Evolutionary conservation across 2,329 filamentous ascomycete species (phyloP).

Genomic region (Colletotrichum ledebouriae): DNA sequence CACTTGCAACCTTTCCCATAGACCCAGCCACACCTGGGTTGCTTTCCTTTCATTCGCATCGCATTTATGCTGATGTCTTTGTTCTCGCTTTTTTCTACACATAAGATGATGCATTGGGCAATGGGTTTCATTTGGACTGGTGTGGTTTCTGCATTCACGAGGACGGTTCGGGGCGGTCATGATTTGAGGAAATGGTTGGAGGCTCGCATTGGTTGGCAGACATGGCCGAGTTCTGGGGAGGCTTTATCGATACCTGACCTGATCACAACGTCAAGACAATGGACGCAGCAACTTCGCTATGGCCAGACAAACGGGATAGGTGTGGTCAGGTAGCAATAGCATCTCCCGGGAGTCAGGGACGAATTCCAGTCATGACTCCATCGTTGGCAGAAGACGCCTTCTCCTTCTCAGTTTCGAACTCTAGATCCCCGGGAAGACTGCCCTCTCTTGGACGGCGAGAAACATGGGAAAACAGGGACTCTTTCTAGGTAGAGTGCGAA

Average conservation of each 20-base stretch:
- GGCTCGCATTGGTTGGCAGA: conserved; percentile 20
- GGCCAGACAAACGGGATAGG: neutral
- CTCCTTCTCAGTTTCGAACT: conserved; percentile 26
- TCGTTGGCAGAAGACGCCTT: conserved; percentile 5
- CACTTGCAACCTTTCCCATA: conserved; percentile 20
- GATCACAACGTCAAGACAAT: neutral
- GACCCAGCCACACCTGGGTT: neutral
- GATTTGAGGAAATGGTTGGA: conserved; percentile 30
- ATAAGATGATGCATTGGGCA: conserved; percentile 42
- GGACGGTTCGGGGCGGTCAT: conserved; percentile 14
- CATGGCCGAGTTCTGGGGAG: neutral
- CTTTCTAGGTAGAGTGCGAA: conserved; percentile 34
- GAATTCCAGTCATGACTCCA: neutral
- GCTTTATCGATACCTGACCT: neutral
- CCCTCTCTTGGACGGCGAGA: conserved; percentile 13
- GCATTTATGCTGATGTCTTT: conserved; percentile 15
- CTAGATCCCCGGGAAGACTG: conserved; percentile 9
- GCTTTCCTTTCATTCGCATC: conserved; percentile 13
- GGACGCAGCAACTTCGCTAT: too few relatives aligned
- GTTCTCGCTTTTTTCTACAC: conserved; percentile 29
- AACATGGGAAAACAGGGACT: conserved; percentile 21
- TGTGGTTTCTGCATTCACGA: conserved; percentile 39
- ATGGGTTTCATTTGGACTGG: conserved; percentile 37
- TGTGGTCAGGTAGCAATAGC: neutral
- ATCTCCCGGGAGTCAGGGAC: neutral